A percentile compares a stretch with the other conserved stretches of the same genome.
Conservation (phyloP, 169 alveolate genomes). For the Eimeria praecox region DNA sequence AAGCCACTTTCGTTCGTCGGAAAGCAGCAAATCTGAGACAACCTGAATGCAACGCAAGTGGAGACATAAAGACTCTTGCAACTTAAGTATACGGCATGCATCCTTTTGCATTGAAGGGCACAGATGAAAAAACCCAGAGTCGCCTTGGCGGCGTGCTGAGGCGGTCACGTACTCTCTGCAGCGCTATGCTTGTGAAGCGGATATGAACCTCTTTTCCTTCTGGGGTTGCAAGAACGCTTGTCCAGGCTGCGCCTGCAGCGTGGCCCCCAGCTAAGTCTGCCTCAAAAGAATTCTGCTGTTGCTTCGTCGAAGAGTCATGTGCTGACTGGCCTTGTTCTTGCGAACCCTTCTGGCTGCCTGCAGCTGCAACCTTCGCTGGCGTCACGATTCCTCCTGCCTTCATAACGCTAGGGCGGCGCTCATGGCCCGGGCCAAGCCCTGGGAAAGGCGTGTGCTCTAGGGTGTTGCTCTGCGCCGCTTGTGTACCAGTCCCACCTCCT, state of each 20-base stretch:
- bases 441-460: constrained; percentile 78
- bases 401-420: constrained; percentile 81
- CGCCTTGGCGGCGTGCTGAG: too few relatives aligned
- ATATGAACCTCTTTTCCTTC: constrained; percentile 78
- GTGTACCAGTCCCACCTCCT: not conserved
- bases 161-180: constrained; percentile 71
- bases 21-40: constrained; percentile 78
- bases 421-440: constrained; percentile 82
- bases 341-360: constrained; percentile 36
- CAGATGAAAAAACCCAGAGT: not conserved
- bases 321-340: constrained; percentile 26
- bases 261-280: constrained; percentile 35
- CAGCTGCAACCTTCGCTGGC: constrained; percentile 76
- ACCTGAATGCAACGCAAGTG: constrained; percentile 30
- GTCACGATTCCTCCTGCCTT: constrained; percentile 81
- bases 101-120: not conserved
- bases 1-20: constrained; percentile 82
- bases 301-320: not conserved
- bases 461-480: constrained; percentile 15
- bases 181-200: constrained; percentile 79
- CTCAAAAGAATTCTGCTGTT: not conserved
- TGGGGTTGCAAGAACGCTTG: constrained; percentile 66
- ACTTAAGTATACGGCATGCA: not conserved
- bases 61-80: not conserved
- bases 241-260: constrained; percentile 65